Evolutionary conservation across 2,329 filamentous ascomycete species (phyloP), one percentile per base, ranked within the genome.

Genomic region (Fusarium xylarioides): DNA sequence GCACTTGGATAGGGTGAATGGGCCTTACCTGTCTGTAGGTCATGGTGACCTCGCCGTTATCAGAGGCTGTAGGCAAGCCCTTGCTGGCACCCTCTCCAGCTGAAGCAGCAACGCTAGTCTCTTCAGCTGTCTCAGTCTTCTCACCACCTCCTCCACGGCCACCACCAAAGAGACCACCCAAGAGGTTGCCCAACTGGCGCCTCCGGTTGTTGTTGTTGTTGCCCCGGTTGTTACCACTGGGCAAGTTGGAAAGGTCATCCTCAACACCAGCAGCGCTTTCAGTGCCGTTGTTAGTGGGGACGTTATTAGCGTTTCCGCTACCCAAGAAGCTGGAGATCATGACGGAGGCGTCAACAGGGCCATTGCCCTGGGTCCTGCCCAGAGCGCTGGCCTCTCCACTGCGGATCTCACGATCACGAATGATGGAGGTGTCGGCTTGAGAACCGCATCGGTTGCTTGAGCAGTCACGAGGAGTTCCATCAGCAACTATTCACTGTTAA

Each of bases 361-460:
- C 90, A 59, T 86, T 87, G 67, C 85, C 88, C 77, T 89, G 81
- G 58, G 90, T 92, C 73, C 89, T 88, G 74, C 91, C 91, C n/a
- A 93, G 86, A 57, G 91, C 86, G 40, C 88, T 89, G 42, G 76
- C 79, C 74, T 86, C 84, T 76, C 82, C 84, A 54, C 83, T 86
- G 43, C 83, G 82, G 64, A 92, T 85, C 81, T 92, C 91, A 18
- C 83, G 81, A 68, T 87, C 81, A 42, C 90, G 88, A 81, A 92
- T 91, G 84, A 92, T 91, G 80, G 90, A 85, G n/a, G 91, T 92
- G 78, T 93, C 91, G 66, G 87, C 89, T 80, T 92, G 87, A n/a
- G 90, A 87, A 66, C 91, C 91, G 78, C 90, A 92, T 50, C 80
- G 71, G 74, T 90, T 89, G 76, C 83, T 84, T 56, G 88, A 84